Evolutionary conservation across 2,329 filamentous ascomycete species (phyloP).

Genomic region (Coniella vitis): DNA sequence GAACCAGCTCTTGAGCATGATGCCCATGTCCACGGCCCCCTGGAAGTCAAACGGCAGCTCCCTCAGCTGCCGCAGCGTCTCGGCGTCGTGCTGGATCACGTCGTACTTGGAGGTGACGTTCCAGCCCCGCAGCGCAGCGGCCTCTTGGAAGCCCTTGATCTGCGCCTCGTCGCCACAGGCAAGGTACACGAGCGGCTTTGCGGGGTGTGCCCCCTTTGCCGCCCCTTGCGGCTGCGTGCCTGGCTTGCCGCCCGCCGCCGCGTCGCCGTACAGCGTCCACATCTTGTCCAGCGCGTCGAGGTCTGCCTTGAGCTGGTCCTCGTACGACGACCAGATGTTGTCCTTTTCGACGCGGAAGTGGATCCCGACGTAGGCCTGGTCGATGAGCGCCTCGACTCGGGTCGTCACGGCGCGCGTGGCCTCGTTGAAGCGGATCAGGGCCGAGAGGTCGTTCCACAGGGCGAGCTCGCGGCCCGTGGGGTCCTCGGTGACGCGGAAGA

Average conservation of each 20-base stretch:
- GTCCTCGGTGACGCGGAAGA: conserved; percentile 31
- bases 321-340: conserved; percentile 29
- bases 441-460: conserved; percentile 28
- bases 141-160: conserved; percentile 24
- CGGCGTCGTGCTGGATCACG: conserved; percentile 19
- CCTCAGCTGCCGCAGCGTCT: conserved; percentile 19
- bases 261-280: conserved; percentile 22
- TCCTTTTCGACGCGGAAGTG: conserved; percentile 31
- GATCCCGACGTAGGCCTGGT: conserved; percentile 26
- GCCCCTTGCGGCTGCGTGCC: too few relatives aligned
- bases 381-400: conserved; percentile 20
- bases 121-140: conserved; percentile 26
- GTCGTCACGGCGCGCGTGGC: conserved; percentile 22
- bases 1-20: conserved; percentile 24
- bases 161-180: conserved; percentile 29
- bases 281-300: conserved; percentile 28
- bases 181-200: conserved; percentile 27
- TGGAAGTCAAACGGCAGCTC: conserved; percentile 25
- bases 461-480: conserved; percentile 26
- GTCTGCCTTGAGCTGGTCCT: conserved; percentile 27
- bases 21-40: conserved; percentile 24
- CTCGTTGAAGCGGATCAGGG: conserved; percentile 26
- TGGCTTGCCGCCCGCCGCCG: too few relatives aligned
- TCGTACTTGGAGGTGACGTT: conserved; percentile 29
- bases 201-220: conserved; percentile 3